Conservation (phyloP, 2,329 filamentous ascomycete genomes). For the Dryadomyces quercivorus region DNA sequence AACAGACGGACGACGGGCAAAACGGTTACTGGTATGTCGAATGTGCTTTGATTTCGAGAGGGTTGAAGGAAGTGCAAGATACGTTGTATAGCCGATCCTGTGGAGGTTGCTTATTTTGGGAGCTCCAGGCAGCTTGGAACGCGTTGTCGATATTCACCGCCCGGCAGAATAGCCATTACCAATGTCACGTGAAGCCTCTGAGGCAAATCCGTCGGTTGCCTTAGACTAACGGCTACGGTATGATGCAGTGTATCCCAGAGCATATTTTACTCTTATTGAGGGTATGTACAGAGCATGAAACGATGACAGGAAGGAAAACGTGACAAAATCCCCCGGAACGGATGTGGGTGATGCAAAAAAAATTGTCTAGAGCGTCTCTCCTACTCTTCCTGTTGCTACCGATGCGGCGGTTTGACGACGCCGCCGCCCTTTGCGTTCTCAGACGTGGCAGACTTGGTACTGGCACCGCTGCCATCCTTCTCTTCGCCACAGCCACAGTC, state of each 20-base stretch:
- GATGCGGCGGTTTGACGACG: too few species aligned
- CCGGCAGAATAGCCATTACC: constrained; percentile 4
- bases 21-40: neutral
- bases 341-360: too few species aligned
- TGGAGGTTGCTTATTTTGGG: neutral
- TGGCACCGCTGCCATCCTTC: constrained; percentile 26
- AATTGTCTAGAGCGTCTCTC: too few species aligned
- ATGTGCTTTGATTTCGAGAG: neutral
- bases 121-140: constrained; percentile 12
- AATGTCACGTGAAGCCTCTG: constrained; percentile 4
- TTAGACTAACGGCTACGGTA: too few species aligned
- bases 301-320: too few species aligned
- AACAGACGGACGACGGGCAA: neutral
- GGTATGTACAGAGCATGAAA: neutral
- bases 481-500: constrained; percentile 62
- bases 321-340: too few species aligned
- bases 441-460: constrained; percentile 11
- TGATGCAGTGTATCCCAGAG: too few species aligned
- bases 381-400: too few species aligned
- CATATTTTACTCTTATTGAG: neutral
- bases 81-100: neutral
- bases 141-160: constrained; percentile 10
- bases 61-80: neutral
- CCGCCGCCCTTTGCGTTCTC: neutral
- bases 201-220: too few species aligned